phyloP scores from a whole-genome alignment of 352 stramenopile species.

The Globisporangium recalcitrans region DNA sequence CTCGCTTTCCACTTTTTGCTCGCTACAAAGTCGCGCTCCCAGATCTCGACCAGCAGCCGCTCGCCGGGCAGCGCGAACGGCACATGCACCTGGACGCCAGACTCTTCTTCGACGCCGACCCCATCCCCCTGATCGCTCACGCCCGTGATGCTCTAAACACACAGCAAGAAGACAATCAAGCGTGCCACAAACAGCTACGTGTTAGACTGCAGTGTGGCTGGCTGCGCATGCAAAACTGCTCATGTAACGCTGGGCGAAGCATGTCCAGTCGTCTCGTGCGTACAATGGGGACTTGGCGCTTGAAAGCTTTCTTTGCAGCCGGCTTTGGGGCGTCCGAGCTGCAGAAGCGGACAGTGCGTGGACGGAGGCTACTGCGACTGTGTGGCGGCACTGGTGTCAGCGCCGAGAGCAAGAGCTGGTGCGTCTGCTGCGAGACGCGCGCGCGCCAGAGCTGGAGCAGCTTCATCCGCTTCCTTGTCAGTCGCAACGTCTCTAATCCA shows the following conservation, averaged over 20 bases:
- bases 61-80: slow-evolving; percentile 58
- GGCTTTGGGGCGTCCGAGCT: not conserved
- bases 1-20: slow-evolving; percentile 19
- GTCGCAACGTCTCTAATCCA: too few species aligned
- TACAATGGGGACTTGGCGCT: slow-evolving; percentile 17
- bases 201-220: not conserved
- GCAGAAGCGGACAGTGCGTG: not conserved
- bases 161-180: too few species aligned
- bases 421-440: not conserved
- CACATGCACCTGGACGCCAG: slow-evolving; percentile 32
- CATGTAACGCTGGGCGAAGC: not conserved
- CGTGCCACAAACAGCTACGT: too few species aligned
- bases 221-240: not conserved
- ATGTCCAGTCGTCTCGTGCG: not conserved
- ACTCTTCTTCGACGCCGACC: slow-evolving; percentile 20
- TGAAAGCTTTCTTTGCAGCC: slow-evolving; percentile 5
- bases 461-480: not conserved
- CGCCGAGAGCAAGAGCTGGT: not conserved
- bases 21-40: slow-evolving; percentile 37
- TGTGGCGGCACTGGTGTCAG: not conserved
- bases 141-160: slow-evolving; percentile 30
- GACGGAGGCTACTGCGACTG: not conserved
- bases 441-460: not conserved
- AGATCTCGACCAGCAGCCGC: slow-evolving; percentile 39
- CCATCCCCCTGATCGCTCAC: slow-evolving; percentile 50